These are phyloP conservation scores for Monotropa hypopitys DNA, from an alignment of 179 eudicot genomes.

Conservation along the genomic window DNA sequence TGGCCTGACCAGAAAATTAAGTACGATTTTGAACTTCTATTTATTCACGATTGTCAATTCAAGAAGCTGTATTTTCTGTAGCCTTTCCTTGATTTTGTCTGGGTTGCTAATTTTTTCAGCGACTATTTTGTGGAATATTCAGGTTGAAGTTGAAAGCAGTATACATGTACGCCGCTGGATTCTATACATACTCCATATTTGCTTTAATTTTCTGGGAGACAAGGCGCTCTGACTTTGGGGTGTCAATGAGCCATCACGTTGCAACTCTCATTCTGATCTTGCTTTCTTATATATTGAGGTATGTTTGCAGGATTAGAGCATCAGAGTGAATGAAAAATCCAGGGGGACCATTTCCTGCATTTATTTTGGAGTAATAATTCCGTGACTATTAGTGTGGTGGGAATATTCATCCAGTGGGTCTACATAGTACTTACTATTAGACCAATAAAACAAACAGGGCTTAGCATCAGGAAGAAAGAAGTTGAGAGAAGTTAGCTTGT, in stretches of 20 bases:
- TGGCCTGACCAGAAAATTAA: constrained; percentile 87
- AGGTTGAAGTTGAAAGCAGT: constrained; percentile 77
- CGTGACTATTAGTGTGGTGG: neutral
- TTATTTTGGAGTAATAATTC: neutral
- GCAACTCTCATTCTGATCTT: constrained; percentile 63
- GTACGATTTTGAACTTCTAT: constrained; percentile 23
- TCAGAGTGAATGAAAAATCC: neutral
- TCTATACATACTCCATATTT: constrained; percentile 85
- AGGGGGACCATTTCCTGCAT: neutral
- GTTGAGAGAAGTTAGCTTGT: constrained; percentile 1
- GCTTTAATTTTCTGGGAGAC: constrained; percentile 95
- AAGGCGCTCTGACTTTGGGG: constrained; percentile 92
- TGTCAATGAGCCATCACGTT: constrained; percentile 90
- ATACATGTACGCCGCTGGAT: constrained; percentile 88
- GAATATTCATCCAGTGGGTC: neutral
- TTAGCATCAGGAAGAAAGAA: neutral
- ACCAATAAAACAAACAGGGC: neutral
- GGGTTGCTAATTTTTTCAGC: neutral
- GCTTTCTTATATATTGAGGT: constrained; percentile 64
- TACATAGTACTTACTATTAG: neutral
- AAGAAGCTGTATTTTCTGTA: neutral
- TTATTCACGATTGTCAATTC: neutral
- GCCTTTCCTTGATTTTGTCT: neutral
- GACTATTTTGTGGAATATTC: constrained; percentile 13
- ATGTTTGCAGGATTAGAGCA: constrained; percentile 1